Evolutionary conservation across 306 rosid genomes (phyloP).

Genomic region (Hippophae gyantsensis): DNA sequence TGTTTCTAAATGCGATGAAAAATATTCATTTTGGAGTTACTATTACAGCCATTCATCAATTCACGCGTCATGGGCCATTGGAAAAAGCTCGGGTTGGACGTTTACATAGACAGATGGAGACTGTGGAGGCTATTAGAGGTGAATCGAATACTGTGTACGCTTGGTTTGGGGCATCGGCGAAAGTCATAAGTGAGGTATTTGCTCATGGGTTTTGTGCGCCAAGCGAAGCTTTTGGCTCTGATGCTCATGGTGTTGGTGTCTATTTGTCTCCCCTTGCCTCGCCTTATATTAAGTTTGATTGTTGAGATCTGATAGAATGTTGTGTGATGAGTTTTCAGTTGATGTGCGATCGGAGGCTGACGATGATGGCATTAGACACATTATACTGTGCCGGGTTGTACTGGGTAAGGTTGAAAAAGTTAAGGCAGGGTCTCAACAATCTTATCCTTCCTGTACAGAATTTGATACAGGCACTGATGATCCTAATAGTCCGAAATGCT

Average conservation of each 20-base stretch:
- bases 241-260: conserved; percentile 29
- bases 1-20: conserved; percentile 26
- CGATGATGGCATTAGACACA: conserved; percentile 35
- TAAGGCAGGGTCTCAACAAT: conserved; percentile 33
- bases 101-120: conserved; percentile 29
- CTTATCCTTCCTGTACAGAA: conserved; percentile 29
- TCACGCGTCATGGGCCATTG: conserved; percentile 19
- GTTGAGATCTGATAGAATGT: too few species aligned
- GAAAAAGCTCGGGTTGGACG: conserved; percentile 29
- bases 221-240: conserved; percentile 13
- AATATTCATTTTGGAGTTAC: conserved; percentile 19
- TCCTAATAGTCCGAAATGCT: conserved; percentile 39
- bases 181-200: conserved; percentile 27
- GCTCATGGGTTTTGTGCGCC: conserved; percentile 40
- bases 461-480: conserved; percentile 54
- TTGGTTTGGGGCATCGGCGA: conserved; percentile 40
- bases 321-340: conserved; percentile 20
- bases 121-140: conserved; percentile 32
- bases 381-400: conserved; percentile 47
- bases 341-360: conserved; percentile 30
- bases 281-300: conserved; percentile 21
- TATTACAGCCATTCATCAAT: conserved; percentile 36
- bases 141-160: conserved; percentile 38
- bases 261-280: conserved; percentile 28
- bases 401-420: conserved; percentile 52